Evolutionary conservation across 2,329 filamentous ascomycete species (phyloP).

Genomic region (Westerdykella aurantiaca): DNA sequence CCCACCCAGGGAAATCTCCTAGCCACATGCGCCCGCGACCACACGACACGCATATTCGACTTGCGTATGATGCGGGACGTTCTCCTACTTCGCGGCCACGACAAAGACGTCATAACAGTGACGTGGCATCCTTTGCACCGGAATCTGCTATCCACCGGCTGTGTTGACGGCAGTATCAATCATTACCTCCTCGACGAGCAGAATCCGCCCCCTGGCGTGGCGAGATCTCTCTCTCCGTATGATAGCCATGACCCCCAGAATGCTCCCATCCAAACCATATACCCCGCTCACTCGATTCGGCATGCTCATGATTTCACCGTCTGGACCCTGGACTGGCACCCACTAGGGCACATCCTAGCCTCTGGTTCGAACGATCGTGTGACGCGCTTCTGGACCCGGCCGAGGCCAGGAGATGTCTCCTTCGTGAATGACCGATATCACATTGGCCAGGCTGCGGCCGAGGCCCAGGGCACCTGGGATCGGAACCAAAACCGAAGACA

Average conservation of each 20-base stretch:
- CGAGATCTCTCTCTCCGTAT: conserved; percentile 72
- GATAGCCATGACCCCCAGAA: conserved; percentile 74
- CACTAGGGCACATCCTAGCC: conserved; percentile 87
- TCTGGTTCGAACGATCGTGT: conserved; percentile 96
- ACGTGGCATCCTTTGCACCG: conserved; percentile 92
- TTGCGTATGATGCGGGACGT: conserved; percentile 98
- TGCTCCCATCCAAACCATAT: conserved; percentile 81
- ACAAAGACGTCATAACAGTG: conserved; percentile 90
- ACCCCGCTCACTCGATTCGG: conserved; percentile 78
- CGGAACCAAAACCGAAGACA: conserved; percentile 70
- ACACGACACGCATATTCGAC: conserved; percentile 89
- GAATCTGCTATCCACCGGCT: conserved; percentile 82
- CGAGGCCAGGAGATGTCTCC: conserved; percentile 79
- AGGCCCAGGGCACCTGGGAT: conserved; percentile 92
- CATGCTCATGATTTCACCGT: conserved; percentile 93
- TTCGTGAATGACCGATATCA: conserved; percentile 89
- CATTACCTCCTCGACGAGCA: conserved; percentile 97
- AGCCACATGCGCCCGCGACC: conserved; percentile 87
- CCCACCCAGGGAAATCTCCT: conserved; percentile 76
- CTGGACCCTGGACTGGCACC: conserved; percentile 98
- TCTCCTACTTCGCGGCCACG: conserved; percentile 84
- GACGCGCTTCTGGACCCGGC: conserved; percentile 92
- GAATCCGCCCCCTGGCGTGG: conserved; percentile 70
- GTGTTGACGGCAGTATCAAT: conserved; percentile 80
- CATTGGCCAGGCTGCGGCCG: conserved; percentile 86